Conservation (phyloP, 768 basidiomycete genomes). For the Rickenella mellea region DNA sequence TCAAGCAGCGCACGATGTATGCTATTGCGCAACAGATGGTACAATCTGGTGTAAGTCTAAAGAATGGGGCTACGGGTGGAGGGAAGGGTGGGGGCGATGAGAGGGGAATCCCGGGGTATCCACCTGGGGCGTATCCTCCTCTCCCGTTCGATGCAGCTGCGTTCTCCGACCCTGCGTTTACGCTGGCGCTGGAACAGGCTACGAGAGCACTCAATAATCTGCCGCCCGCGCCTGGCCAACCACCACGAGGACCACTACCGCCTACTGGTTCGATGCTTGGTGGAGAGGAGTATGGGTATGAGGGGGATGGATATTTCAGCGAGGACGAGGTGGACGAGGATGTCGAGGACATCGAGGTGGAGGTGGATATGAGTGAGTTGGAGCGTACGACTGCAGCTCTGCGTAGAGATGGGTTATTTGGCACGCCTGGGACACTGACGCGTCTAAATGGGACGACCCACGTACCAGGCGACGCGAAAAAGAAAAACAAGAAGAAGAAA, state of each 20-base stretch:
- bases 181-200: constrained; percentile 39
- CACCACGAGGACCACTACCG: constrained; percentile 25
- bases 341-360: constrained; percentile 28
- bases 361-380: constrained; percentile 7
- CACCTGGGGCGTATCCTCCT: constrained; percentile 30
- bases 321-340: constrained; percentile 37
- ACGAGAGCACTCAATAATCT: constrained; percentile 22
- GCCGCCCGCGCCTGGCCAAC: constrained; percentile 20
- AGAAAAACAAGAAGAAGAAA: constrained; percentile 42
- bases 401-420: constrained; percentile 21
- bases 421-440: constrained; percentile 19
- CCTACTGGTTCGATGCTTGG: constrained; percentile 27
- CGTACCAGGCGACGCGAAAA: constrained; percentile 29
- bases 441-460: constrained; percentile 18
- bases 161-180: constrained; percentile 45
- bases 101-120: constrained; percentile 26
- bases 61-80: constrained; percentile 17
- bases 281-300: constrained; percentile 24
- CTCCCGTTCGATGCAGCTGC: constrained; percentile 43
- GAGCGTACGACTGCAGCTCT: constrained; percentile 24
- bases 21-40: constrained; percentile 61
- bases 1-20: constrained; percentile 55
- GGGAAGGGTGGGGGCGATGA: constrained; percentile 21
- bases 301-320: constrained; percentile 35
- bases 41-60: constrained; percentile 34